These are phyloP conservation scores for Candida ulmi DNA, from an alignment of 805 yeast species.

Conservation along the genomic window DNA sequence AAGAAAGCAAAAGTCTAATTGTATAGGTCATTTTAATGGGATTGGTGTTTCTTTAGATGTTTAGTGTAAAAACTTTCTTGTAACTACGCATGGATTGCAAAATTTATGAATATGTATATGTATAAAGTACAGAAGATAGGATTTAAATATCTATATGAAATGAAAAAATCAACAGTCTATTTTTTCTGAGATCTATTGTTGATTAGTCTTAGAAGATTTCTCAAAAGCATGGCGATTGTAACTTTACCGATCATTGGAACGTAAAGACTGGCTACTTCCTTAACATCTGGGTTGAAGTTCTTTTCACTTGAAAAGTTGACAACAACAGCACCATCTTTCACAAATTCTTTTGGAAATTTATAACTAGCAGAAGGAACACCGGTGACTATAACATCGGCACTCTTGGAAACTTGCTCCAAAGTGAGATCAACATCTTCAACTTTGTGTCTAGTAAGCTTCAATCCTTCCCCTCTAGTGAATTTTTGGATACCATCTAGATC, in stretches of 20 bases:
- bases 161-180: background rate
- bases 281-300: constrained; percentile 80
- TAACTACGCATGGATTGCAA: no score
- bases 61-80: no score
- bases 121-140: background rate
- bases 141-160: background rate
- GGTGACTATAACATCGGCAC: constrained; percentile 88
- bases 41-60: background rate
- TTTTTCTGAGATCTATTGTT: constrained; percentile 43
- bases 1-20: constrained; percentile 21
- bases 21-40: background rate
- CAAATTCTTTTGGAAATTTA: constrained; percentile 78
- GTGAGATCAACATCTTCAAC: constrained; percentile 55
- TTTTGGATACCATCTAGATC: constrained; percentile 84
- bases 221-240: constrained; percentile 87
- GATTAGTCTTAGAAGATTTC: constrained; percentile 80
- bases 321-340: constrained; percentile 84
- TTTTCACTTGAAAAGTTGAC: constrained; percentile 86
- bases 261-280: constrained; percentile 80
- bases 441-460: constrained; percentile 74
- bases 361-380: constrained; percentile 87
- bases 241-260: constrained; percentile 97
- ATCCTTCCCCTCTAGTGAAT: constrained; percentile 91
- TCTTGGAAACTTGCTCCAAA: constrained; percentile 59
- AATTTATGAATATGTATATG: no score